A percentile compares a stretch with the other conserved stretches of the same genome.
Conservation (phyloP, 345 rosid genomes). For the Murraya paniculata region DNA sequence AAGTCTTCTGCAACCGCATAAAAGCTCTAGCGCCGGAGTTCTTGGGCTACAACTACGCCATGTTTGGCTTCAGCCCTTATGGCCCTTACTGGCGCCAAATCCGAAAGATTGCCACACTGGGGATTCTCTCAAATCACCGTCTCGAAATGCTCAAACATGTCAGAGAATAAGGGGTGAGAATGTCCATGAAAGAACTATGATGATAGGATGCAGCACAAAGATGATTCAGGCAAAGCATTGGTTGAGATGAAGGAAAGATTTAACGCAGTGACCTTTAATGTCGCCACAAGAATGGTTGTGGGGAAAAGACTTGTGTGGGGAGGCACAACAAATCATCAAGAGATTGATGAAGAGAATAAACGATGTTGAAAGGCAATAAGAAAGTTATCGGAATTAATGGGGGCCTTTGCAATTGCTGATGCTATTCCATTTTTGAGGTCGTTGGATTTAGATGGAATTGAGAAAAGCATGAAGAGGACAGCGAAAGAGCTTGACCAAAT, state of each 20-base stretch:
- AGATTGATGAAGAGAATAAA: background rate
- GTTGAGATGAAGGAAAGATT: constrained; percentile 39
- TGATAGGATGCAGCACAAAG: constrained; percentile 1
- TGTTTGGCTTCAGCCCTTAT: constrained; percentile 30
- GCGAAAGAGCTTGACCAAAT: constrained; percentile 22
- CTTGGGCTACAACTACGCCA: constrained; percentile 28
- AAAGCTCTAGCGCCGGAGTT: constrained; percentile 16
- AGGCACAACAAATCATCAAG: background rate
- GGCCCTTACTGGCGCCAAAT: constrained; percentile 34
- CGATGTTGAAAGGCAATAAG: constrained; percentile 16
- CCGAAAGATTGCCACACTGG: constrained; percentile 29
- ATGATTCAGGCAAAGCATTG: background rate
- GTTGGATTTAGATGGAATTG: constrained; percentile 33
- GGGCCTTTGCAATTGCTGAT: constrained; percentile 23
- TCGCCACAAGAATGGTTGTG: constrained; percentile 21
- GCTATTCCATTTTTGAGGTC: constrained; percentile 33
- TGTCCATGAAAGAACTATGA: constrained; percentile 11
- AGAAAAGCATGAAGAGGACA: constrained; percentile 27
- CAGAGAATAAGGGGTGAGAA: constrained; percentile 24
- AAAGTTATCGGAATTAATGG: constrained; percentile 15
- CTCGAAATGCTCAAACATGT: constrained; percentile 27
- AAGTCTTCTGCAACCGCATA: constrained; percentile 28
- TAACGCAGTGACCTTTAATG: constrained; percentile 27
- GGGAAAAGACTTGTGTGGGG: constrained; percentile 23
- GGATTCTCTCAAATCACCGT: constrained; percentile 35